phyloP scores from a whole-genome alignment of 352 stramenopile genomes.

The Pythium utonaiense region DNA sequence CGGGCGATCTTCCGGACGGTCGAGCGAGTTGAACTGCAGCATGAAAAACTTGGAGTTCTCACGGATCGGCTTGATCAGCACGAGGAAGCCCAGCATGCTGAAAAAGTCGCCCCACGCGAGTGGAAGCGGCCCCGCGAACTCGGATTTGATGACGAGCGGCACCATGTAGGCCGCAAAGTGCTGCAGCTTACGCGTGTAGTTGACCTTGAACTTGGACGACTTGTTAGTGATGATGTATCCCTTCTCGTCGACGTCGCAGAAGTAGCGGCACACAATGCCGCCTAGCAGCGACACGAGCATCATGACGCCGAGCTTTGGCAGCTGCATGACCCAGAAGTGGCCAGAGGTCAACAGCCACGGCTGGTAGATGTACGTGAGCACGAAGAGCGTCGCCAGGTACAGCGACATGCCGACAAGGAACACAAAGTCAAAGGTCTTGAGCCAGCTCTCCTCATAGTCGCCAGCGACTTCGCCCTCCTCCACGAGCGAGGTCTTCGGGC shows the following conservation, averaged over 20 bases:
- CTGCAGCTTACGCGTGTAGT: constrained; percentile 85
- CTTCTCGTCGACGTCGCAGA: constrained; percentile 76
- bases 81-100: constrained; percentile 75
- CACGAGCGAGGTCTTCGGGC: constrained; percentile 50
- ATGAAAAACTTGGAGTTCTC: constrained; percentile 83
- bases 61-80: constrained; percentile 80
- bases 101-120: constrained; percentile 83
- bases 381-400: constrained; percentile 37
- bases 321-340: constrained; percentile 29
- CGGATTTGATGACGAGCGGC: constrained; percentile 67
- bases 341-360: constrained; percentile 35
- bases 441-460: constrained; percentile 54
- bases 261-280: constrained; percentile 77
- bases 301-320: constrained; percentile 54
- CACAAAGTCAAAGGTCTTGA: constrained; percentile 54
- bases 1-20: constrained; percentile 77
- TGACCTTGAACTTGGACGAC: constrained; percentile 81
- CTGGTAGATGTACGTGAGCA: constrained; percentile 49
- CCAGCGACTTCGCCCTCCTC: constrained; percentile 58
- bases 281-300: constrained; percentile 68
- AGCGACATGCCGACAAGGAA: constrained; percentile 51
- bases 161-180: constrained; percentile 78
- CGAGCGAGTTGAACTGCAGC: constrained; percentile 86
- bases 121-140: constrained; percentile 48
- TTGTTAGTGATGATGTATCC: constrained; percentile 83